Evolutionary conservation across 495 filamentous ascomycete species (phyloP), one percentile per base, ranked within the genome.

Genomic region (Neurospora sp.): DNA sequence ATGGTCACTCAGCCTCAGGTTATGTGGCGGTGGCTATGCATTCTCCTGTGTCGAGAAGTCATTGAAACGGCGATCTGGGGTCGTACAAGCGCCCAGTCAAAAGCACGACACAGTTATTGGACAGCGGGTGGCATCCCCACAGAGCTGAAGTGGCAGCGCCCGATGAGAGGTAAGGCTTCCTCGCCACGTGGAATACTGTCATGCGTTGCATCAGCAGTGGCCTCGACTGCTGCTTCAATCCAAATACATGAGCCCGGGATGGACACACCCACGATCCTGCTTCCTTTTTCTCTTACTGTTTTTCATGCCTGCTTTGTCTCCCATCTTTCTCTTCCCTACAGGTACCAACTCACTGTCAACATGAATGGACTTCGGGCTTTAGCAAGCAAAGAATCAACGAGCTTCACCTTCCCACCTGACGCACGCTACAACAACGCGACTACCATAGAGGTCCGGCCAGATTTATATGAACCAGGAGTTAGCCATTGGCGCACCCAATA

Each of bases 241-340:
- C 42, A 44, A n/a, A n/a, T 46, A n/a, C 18, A 9, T 46, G 0
- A 46, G 8, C 18, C 7, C 0, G 7, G 40, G 2, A 18, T 18
- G 18, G 3, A 9, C 42, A 1, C 18, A 54, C 1, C 10, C 46
- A 54, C n/a, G 8, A 27, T 3, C 9, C 20, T 23, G 3, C 10
- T 12, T 23, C 7, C n/a, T 0, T n/a, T 4, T 46, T 46, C 0
- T 0, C 16, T 18, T 18, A 18, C n/a, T n/a, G n/a, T n/a, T n/a
- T 5, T 20, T 20, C n/a, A 11, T 1, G 20, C 46, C 4, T 54
- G 4, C 6, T 54, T 54, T 10, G 4, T 27, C 20, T 27, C 4
- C 46, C 46, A 54, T 27, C 46, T 2, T 54, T 54, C n/a, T 1
- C n/a, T n/a, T 48, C 46, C 46, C 3, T 20, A 10, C 44, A 10